Evolutionary conservation across 2,329 filamentous ascomycete genomes (phyloP), one percentile per base, ranked within the genome.

Genomic region (Coniochaeta sp.): DNA sequence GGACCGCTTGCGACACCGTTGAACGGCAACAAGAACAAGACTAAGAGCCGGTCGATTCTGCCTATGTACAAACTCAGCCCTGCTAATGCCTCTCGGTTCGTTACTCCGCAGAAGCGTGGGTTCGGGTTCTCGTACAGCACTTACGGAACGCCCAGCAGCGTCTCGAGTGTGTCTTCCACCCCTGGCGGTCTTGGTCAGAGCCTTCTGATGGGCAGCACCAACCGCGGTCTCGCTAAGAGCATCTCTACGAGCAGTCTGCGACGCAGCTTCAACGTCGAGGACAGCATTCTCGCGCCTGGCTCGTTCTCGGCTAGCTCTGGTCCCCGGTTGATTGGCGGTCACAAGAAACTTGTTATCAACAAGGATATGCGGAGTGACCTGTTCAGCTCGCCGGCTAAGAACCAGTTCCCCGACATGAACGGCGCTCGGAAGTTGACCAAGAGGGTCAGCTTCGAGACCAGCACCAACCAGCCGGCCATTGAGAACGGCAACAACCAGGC

Each of bases 261-360:
- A 52, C 85, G 88, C 56, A 89, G 82, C 57, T 91, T 88, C 66
- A 89, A 86, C 53, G 78, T 86, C 0, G 89, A 95, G 51, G 89
- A 95, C 57, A 95, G 89, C 67, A 86, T 96, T 52, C 75, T 96
- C 26, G 82, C 88, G 1, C 91, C 91, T 0, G 89, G 89, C 32
- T 90, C 91, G 2, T 91, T 96, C 66, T 88, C 89, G 2, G 77
- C 86, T 24, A 86, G 81, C 62, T 73, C 79, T 16, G 77, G 76
- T 52, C 76, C 79, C 31, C 81, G 85, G 53, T 79, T 82, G 59
- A 86, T 85, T 49, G 79, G 82, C n/a, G 83, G 77, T 63, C 82
- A 96, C 60, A 96, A 96, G 74, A 91, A 91, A 67, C 79, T 99
- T 52, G 87, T 91, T 50, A 96, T 99, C 65, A 95, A 96, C 69